A percentile compares a stretch with the other conserved stretches of the same genome.
phyloP scores from a whole-genome alignment of 441 rosid genomes.

The Adansonia gregorii region DNA sequence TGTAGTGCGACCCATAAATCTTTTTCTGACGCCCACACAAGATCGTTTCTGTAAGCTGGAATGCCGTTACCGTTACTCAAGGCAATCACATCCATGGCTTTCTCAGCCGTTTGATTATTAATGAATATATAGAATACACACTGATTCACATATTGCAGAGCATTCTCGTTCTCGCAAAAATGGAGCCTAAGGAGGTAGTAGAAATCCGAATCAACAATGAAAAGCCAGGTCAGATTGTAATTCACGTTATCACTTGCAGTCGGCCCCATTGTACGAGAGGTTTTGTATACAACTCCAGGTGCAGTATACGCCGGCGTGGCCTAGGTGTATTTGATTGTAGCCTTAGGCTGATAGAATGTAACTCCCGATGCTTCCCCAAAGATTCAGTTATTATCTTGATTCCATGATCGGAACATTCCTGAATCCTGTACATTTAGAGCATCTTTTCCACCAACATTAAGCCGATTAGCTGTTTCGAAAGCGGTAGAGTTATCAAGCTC shows the following conservation, averaged over 20 bases:
- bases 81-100: slow-evolving; percentile 18
- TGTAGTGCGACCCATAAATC: slow-evolving; percentile 2
- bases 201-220: slow-evolving; percentile 28
- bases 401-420: slow-evolving; percentile 30
- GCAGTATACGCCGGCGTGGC: slow-evolving; percentile 25
- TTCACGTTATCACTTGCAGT: not conserved
- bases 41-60: slow-evolving; percentile 40
- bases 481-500: not conserved
- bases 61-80: slow-evolving; percentile 28
- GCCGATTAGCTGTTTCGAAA: slow-evolving; percentile 22
- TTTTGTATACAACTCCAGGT: slow-evolving; percentile 17
- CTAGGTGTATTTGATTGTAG: not conserved
- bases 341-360: not conserved
- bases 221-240: slow-evolving; percentile 26
- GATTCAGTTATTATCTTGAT: not conserved
- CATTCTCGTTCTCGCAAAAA: slow-evolving; percentile 26
- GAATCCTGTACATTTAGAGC: not conserved
- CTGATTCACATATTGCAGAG: not conserved
- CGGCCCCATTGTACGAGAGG: slow-evolving; percentile 23
- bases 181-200: slow-evolving; percentile 30
- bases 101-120: slow-evolving; percentile 29
- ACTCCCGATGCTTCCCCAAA: not conserved
- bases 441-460: slow-evolving; percentile 25
- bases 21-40: not conserved
- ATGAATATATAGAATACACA: slow-evolving; percentile 35